Evolutionary conservation across 768 basidiomycete genomes (phyloP), one percentile per base, ranked within the genome.

Genomic region (Boletus rubroflammeus): DNA sequence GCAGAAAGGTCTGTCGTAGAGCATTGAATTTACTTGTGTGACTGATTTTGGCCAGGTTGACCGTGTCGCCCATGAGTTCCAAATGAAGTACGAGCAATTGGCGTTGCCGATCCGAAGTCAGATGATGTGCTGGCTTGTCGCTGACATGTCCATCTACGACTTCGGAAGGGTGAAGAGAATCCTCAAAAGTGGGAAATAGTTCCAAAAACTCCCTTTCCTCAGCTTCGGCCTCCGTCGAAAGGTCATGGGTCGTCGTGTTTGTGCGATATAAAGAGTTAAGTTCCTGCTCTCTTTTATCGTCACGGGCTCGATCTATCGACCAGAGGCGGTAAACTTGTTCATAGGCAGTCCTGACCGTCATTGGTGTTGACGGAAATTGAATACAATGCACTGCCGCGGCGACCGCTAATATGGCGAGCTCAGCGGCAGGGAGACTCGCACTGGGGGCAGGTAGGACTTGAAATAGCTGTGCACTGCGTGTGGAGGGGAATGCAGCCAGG

Each of bases 181-280:
- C 81, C 31, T 87, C 88, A 60, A 85, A 96, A 11, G 83, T 83
- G 13, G 97, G 97, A 71, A 99, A 99, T 28, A 98, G 68, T 6
- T 81, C 73, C 42, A 85, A 72, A 63, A 98, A 92, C 60, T 98
- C 97, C 57, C 78, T 77, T 67, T 89, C 90, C 65, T 97, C 93
- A 35, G 81, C 65, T 62, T 93, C 88, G 5, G 81, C 82, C 55
- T 95, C 94, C 13, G 78, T 80, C 10, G 78, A 68, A 28, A 77
- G 78, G 28, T 78, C 73, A 44, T 88, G 72, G 14, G 82, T 76
- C 25, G 78, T 65, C 40, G 77, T 76, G 36, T 78, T 82, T 44
- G 76, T 76, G 25, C 88, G 85, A 74, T 98, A 99, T 3, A 98
- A 72, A 21, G 89, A 87, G 26, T 80, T 81, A 0, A 85, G 80